Evolutionary conservation across 768 basidiomycete genomes (phyloP).

Genomic region (Crepidotus variabilis): DNA sequence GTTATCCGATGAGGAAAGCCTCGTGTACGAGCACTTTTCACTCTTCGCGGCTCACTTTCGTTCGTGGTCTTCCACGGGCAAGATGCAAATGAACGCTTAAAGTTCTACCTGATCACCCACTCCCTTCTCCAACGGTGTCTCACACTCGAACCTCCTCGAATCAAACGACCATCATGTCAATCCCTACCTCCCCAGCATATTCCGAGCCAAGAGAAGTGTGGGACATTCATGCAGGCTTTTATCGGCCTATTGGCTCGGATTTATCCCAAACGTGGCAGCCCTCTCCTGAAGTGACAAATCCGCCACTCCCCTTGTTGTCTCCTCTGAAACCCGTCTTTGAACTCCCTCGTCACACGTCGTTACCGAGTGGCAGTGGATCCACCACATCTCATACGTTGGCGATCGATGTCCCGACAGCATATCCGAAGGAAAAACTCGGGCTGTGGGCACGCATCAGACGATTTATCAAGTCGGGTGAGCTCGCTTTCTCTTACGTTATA

Average conservation of each 20-base stretch:
- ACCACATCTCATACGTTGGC: constrained; percentile 7
- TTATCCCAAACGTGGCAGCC: constrained; percentile 6
- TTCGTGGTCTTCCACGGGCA: neutral
- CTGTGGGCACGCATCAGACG: constrained; percentile 12
- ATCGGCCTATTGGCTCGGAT: constrained; percentile 3
- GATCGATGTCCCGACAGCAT: neutral
- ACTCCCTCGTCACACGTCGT: constrained; percentile 5
- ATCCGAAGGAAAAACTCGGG: constrained; percentile 3
- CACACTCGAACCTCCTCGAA: neutral
- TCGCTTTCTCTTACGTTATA: neutral
- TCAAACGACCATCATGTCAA: neutral
- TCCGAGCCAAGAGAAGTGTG: constrained; percentile 5
- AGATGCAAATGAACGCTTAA: neutral
- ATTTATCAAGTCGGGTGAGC: constrained; percentile 10
- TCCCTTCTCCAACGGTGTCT: neutral
- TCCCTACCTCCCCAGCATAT: constrained; percentile 2
- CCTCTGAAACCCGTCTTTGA: constrained; percentile 20
- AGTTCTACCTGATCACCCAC: neutral
- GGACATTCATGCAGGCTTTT: constrained; percentile 10
- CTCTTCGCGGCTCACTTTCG: neutral
- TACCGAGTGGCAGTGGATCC: neutral
- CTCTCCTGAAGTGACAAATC: constrained; percentile 7
- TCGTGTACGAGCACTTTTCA: neutral
- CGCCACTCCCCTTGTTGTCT: constrained; percentile 9
- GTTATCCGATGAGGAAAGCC: neutral